These are phyloP conservation scores for Turnera subulata DNA, from an alignment of 345 rosid genomes.

Conservation along the genomic window DNA sequence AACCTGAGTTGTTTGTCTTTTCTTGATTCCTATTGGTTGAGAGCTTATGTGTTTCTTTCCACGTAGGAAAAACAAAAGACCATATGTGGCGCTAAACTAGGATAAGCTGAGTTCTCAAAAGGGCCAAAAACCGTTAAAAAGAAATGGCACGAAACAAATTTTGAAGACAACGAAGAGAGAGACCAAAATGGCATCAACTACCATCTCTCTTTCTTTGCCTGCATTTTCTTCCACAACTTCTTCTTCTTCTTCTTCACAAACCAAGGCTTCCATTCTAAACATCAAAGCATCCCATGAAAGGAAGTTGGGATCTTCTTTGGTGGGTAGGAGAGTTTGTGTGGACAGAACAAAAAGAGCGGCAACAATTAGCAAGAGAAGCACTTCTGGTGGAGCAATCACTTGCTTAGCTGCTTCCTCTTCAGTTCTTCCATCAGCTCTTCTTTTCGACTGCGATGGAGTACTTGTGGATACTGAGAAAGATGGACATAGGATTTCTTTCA, in stretches of 20 bases:
- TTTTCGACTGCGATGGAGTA: conserved; percentile 94
- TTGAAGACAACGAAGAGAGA: not conserved
- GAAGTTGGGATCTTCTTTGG: conserved; percentile 16
- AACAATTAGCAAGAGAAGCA: conserved; percentile 17
- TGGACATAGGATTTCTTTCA: conserved; percentile 91
- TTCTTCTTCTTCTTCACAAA: conserved; percentile 17
- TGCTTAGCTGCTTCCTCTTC: conserved; percentile 50
- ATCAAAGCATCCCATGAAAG: conserved; percentile 16
- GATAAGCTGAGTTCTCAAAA: conserved; percentile 7
- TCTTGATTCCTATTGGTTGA: too few species aligned
- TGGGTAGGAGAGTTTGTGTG: conserved; percentile 16
- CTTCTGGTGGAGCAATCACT: conserved; percentile 24
- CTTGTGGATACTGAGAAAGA: conserved; percentile 96
- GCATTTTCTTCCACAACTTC: conserved; percentile 19
- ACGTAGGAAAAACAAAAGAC: too few species aligned
- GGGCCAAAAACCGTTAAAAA: conserved; percentile 15
- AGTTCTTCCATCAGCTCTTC: conserved; percentile 71
- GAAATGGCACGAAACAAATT: not conserved
- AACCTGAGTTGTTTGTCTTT: too few species aligned
- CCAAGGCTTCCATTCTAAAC: conserved; percentile 18
- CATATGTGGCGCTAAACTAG: not conserved
- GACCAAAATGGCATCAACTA: conserved; percentile 18
- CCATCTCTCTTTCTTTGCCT: conserved; percentile 34
- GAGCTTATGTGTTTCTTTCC: too few species aligned
- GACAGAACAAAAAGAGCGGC: conserved; percentile 12